Conservation (phyloP, 2,329 filamentous ascomycete species). For the Anisogramma anomala region DNA sequence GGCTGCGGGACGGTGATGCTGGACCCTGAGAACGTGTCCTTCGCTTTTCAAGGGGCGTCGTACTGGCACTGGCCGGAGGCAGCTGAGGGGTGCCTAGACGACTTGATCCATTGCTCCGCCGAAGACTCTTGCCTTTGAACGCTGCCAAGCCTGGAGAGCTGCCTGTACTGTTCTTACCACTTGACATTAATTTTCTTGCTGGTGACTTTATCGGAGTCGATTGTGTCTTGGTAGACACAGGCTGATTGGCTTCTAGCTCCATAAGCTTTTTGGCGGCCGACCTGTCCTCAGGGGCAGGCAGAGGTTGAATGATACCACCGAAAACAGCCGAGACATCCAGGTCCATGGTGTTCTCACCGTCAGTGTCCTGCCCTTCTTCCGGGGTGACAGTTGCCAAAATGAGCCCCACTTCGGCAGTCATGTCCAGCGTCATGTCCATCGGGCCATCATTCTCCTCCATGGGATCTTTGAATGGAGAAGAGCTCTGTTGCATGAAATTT, state of each 20-base stretch:
- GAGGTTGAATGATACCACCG: slow-evolving; percentile 46
- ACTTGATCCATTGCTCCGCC: slow-evolving; percentile 35
- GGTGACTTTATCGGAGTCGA: slow-evolving; percentile 28
- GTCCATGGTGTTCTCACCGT: slow-evolving; percentile 36
- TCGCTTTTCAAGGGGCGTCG: slow-evolving; percentile 3
- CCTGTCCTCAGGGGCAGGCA: slow-evolving; percentile 28
- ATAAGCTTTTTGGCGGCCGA: slow-evolving; percentile 43
- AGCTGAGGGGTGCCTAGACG: slow-evolving; percentile 30
- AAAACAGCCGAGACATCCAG: slow-evolving; percentile 60
- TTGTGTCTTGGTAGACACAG: slow-evolving; percentile 33
- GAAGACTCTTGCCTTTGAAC: slow-evolving; percentile 37
- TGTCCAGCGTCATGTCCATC: slow-evolving; percentile 46
- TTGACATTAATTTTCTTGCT: slow-evolving; percentile 10
- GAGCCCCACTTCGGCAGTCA: slow-evolving; percentile 46
- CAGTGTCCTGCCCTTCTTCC: slow-evolving; percentile 23
- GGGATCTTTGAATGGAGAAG: slow-evolving; percentile 16
- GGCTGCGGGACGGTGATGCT: slow-evolving; percentile 11
- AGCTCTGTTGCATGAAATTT: slow-evolving; percentile 12
- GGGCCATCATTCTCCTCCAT: slow-evolving; percentile 22
- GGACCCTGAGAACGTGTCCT: slow-evolving; percentile 11
- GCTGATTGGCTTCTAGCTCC: slow-evolving; percentile 44
- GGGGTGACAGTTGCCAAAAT: slow-evolving; percentile 32
- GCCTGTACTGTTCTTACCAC: slow-evolving; percentile 22
- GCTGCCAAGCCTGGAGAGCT: slow-evolving; percentile 44
- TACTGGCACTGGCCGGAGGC: slow-evolving; percentile 11